Evolutionary conservation across 2,329 filamentous ascomycete genomes (phyloP).

Genomic region (Paecilomyces sp.): DNA sequence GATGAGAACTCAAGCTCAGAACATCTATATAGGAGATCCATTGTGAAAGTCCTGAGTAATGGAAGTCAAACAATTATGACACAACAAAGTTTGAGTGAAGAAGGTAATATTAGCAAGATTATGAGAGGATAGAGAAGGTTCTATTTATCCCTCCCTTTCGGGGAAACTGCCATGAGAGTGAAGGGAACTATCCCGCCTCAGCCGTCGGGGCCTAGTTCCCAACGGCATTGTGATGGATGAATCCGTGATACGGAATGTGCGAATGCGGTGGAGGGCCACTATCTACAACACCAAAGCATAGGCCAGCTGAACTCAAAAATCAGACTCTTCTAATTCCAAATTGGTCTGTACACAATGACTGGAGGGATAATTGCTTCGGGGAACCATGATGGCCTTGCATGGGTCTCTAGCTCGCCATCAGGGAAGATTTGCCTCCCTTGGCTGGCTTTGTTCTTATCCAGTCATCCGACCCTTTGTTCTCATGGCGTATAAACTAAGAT

Average conservation of each 20-base stretch:
- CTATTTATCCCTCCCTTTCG: background rate
- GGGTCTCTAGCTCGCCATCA: background rate
- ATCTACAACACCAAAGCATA: background rate
- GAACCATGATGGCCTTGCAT: background rate
- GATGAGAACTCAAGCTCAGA: background rate
- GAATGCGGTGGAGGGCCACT: background rate
- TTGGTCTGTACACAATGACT: background rate
- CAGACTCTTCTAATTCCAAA: background rate
- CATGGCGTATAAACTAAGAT: background rate
- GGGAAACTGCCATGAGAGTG: background rate
- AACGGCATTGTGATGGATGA: background rate
- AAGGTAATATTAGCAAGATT: background rate
- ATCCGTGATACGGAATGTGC: background rate
- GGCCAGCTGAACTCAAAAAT: background rate
- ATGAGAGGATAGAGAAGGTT: background rate
- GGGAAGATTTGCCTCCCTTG: background rate
- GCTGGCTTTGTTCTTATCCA: background rate
- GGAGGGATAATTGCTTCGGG: background rate
- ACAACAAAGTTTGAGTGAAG: background rate
- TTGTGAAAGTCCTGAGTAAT: background rate
- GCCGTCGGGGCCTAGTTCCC: background rate
- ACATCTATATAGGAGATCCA: background rate
- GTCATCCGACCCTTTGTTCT: background rate
- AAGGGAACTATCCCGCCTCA: background rate
- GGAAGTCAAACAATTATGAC: background rate